Percentiles rank a stretch among this genome's conserved stretches.
phyloP scores from a whole-genome alignment of 2,329 filamentous ascomycete genomes.

The Metarhizium anisopliae region DNA sequence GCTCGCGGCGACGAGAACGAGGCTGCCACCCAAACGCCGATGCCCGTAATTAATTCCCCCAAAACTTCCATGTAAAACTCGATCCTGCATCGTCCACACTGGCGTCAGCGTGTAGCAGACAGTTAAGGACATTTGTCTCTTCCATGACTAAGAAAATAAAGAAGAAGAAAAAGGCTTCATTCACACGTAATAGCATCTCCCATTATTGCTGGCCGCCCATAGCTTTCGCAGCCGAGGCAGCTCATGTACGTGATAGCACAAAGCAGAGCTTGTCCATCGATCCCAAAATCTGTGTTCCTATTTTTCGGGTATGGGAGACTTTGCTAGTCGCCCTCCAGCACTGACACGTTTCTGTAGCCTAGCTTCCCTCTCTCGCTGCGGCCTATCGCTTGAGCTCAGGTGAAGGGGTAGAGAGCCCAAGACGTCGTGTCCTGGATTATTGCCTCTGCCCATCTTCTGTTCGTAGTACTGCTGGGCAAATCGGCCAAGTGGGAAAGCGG shows the following conservation, averaged over 20 bases:
- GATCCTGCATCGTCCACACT: not conserved
- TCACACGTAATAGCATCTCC: not conserved
- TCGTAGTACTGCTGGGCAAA: conserved; percentile 80
- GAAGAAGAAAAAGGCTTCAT: not conserved
- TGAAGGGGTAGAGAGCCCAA: conserved; percentile 50
- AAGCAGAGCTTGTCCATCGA: conserved; percentile 26
- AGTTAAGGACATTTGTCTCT: not conserved
- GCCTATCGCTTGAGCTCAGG: conserved; percentile 34
- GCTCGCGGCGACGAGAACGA: not conserved
- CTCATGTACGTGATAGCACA: conserved; percentile 27
- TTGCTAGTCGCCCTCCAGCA: conserved; percentile 63
- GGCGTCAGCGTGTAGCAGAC: not conserved
- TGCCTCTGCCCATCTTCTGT: conserved; percentile 51
- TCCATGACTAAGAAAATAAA: not conserved
- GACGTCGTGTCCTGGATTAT: conserved; percentile 42
- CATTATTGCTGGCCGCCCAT: conserved; percentile 7
- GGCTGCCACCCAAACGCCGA: conserved; percentile 4
- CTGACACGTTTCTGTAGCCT: conserved; percentile 72
- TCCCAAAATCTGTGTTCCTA: conserved; percentile 38
- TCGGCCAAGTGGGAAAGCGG: conserved; percentile 74
- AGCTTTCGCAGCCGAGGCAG: conserved; percentile 17
- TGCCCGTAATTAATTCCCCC: not conserved
- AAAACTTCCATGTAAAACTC: not conserved
- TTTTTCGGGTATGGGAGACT: conserved; percentile 53
- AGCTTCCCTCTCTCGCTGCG: conserved; percentile 55